These are phyloP conservation scores for Hortiboletus rubellus DNA, from an alignment of 1,284 basidiomycete genomes.

Conservation along the genomic window DNA sequence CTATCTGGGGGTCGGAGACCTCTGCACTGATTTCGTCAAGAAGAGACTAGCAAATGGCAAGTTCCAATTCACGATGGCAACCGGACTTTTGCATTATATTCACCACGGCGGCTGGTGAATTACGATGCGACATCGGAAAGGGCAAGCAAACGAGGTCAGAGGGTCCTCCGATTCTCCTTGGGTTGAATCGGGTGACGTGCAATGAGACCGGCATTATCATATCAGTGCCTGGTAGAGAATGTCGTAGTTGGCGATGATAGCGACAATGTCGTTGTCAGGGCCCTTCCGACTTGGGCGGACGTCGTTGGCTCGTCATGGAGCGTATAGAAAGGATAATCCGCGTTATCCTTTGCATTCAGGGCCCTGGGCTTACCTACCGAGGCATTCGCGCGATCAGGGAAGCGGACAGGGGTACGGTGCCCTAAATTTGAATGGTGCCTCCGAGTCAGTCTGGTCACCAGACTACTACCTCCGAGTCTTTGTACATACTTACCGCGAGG, in stretches of 20 bases:
- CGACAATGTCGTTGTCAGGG: conserved; percentile 24
- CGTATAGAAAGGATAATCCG: too few relatives aligned
- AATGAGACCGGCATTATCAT: conserved; percentile 26
- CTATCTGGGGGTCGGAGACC: too few relatives aligned
- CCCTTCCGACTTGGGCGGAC: conserved; percentile 23
- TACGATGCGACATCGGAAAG: conserved; percentile 40
- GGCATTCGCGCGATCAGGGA: too few relatives aligned
- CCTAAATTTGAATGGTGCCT: too few relatives aligned
- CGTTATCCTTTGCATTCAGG: too few relatives aligned
- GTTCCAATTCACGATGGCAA: conserved; percentile 37
- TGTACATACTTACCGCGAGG: too few relatives aligned
- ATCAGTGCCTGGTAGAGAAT: conserved; percentile 34
- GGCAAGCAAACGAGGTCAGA: conserved; percentile 13
- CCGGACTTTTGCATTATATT: conserved; percentile 35
- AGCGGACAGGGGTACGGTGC: too few relatives aligned
- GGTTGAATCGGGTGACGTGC: conserved; percentile 14
- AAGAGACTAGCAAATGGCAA: conserved; percentile 3
- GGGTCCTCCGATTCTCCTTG: too few relatives aligned
- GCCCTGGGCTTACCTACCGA: too few relatives aligned
- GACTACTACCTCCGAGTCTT: too few relatives aligned
- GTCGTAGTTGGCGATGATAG: conserved; percentile 32
- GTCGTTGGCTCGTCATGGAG: conserved; percentile 20
- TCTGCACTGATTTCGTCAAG: too few relatives aligned
- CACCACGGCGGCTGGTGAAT: conserved; percentile 35
- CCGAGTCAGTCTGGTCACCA: too few relatives aligned